Base-by-base conservation (phyloP, 805 yeast species). In the Pichia rugopelliculosa region DNA sequence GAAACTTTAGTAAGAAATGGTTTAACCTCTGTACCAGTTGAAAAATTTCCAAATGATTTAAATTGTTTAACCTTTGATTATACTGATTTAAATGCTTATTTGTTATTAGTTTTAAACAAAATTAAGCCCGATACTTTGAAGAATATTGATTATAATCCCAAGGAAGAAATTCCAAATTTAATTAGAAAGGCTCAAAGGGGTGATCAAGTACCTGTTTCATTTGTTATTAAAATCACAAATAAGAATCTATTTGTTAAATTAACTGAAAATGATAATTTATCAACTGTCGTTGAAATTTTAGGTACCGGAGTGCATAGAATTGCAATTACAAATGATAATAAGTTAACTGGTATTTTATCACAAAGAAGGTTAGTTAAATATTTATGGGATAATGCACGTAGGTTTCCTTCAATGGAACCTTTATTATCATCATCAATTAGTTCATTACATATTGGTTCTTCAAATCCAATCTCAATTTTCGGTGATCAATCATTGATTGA, bases 231-330 rank as follows among this genome's bases (percentile, higher is more conserved):
- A 57, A 69, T 93, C 52, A 84, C 91, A 21, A 89, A 88, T 27
- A 90, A 90, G 61, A 91, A 88, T 59, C 96, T 96, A 3, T 88
- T 90, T 60, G 75, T 85, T 52, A 85, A 87, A 60, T 70, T 93
- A 49, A 76, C 80, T 39, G 89, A 87, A 57, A 60, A 72, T 17
- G 89, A 84, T 47, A 77, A 81, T 20, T 69, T 91, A 45, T 73
- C 82, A 38, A 75, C 79, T 6, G 96, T 87, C 2, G 85, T 87
- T 57, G 95, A 88, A 64, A 80, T 86, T 12, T 71, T 91, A 52
- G 98, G 97, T n/a, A 79, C 86, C 36, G 99, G 99, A 20, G 96
- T 90, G 3, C 99, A 93, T 68, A 75, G 99, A 61, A 79, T 91
- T 20, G 96, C 97, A 11, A 86, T 90, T 47, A 65, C 68, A 17